Conservation (phyloP, 768 basidiomycete genomes). For the Coprinopsis cinerea region DNA sequence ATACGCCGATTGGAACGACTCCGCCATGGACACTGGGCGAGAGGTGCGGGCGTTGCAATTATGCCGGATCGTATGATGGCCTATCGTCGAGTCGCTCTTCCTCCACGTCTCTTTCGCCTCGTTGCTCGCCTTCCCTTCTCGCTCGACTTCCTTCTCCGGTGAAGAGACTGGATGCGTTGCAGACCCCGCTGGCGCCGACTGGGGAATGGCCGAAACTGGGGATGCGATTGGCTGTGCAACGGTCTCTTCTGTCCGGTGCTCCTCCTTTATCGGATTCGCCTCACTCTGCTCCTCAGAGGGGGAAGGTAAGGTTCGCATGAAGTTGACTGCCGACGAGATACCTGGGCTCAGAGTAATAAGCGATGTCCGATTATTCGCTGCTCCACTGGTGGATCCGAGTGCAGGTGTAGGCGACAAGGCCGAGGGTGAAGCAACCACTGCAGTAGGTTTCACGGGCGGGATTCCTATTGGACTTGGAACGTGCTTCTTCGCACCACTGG, state of each 20-base stretch:
- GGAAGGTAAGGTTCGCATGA: constrained; percentile 38
- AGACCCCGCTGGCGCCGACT: constrained; percentile 8
- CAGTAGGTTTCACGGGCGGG: not conserved
- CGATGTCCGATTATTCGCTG: constrained; percentile 40
- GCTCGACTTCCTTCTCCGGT: constrained; percentile 17
- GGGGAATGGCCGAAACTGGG: constrained; percentile 18
- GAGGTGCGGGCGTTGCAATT: constrained; percentile 49
- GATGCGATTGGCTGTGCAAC: not conserved
- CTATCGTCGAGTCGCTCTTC: constrained; percentile 80
- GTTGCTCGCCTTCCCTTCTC: constrained; percentile 9
- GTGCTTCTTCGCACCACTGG: too few species aligned
- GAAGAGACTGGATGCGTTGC: constrained; percentile 10
- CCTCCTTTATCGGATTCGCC: not conserved
- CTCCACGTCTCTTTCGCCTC: constrained; percentile 62
- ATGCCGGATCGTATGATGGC: constrained; percentile 60
- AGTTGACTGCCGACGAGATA: constrained; percentile 53
- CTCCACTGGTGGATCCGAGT: constrained; percentile 7
- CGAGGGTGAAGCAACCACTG: constrained; percentile 18
- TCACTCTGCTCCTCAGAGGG: constrained; percentile 13
- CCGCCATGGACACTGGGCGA: constrained; percentile 73
- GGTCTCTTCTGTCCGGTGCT: not conserved
- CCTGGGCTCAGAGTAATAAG: constrained; percentile 53
- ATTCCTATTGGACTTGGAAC: constrained; percentile 24
- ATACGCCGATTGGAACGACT: constrained; percentile 67
- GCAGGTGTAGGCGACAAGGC: constrained; percentile 7